Conservation (phyloP, 164 flowering plant genomes). For the Hamamelis virginiana region DNA sequence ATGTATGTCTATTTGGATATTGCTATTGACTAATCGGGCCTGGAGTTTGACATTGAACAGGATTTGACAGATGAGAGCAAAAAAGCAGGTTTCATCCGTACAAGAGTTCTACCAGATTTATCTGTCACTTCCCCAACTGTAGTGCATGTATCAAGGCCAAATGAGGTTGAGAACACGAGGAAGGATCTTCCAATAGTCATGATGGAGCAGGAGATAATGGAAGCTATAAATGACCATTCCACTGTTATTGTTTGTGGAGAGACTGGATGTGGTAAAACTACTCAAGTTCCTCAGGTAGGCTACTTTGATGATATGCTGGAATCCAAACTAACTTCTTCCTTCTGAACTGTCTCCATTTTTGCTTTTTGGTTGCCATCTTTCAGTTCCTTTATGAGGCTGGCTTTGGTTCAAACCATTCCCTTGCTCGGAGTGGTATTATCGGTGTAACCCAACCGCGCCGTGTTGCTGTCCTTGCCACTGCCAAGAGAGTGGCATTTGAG, state of each 20-base stretch:
- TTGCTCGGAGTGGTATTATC: constrained; percentile 59
- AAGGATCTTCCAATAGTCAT: constrained; percentile 88
- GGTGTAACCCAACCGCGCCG: constrained; percentile 98
- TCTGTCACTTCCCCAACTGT: constrained; percentile 40
- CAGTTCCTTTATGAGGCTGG: constrained; percentile 99
- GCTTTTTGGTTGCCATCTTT: constrained; percentile 20
- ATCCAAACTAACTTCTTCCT: not conserved
- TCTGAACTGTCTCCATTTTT: constrained; percentile 3
- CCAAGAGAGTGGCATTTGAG: constrained; percentile 89
- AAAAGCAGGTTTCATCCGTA: constrained; percentile 7
- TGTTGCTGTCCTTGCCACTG: constrained; percentile 97
- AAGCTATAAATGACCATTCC: constrained; percentile 73
- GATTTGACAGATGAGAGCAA: constrained; percentile 22
- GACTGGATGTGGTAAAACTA: constrained; percentile 96
- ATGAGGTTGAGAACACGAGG: constrained; percentile 62
- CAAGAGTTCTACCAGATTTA: constrained; percentile 8
- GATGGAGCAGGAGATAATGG: constrained; percentile 99
- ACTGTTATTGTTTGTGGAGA: constrained; percentile 88
- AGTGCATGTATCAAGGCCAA: constrained; percentile 78
- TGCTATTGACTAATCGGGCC: constrained; percentile 1
- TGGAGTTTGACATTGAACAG: constrained; percentile 24
- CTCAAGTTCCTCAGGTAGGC: constrained; percentile 90
- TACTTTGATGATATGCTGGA: constrained; percentile 8
- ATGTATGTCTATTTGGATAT: not conserved
- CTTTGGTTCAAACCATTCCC: constrained; percentile 55